Conservation (phyloP, 1,284 basidiomycete genomes). For the Malassezia slooffiae region DNA sequence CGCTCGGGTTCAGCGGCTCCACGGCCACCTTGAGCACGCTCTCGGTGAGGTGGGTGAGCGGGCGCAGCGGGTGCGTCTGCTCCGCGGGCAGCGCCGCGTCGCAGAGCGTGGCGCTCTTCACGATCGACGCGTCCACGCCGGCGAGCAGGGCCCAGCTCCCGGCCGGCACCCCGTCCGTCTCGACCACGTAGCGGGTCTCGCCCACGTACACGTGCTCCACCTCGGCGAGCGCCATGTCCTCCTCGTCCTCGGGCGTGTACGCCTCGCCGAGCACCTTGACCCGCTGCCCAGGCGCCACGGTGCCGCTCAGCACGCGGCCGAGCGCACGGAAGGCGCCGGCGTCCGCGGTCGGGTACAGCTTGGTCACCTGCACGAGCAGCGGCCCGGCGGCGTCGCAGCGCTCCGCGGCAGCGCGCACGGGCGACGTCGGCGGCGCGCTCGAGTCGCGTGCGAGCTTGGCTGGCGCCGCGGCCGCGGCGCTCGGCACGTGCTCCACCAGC, state of each 20-base stretch:
- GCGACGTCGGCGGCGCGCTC: slow-evolving; percentile 21
- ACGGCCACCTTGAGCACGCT: slow-evolving; percentile 98
- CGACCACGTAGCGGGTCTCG: slow-evolving; percentile 86
- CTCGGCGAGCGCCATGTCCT: slow-evolving; percentile 82
- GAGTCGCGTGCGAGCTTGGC: slow-evolving; percentile 55
- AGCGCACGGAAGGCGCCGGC: slow-evolving; percentile 91
- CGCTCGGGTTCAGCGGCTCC: slow-evolving; percentile 91
- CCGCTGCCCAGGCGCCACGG: slow-evolving; percentile 65
- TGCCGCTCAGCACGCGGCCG: slow-evolving; percentile 86
- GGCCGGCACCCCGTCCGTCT: slow-evolving; percentile 72
- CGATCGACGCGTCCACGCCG: slow-evolving; percentile 85
- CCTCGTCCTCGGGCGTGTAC: slow-evolving; percentile 93
- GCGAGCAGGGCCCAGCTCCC: slow-evolving; percentile 86
- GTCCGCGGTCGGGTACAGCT: slow-evolving; percentile 88
- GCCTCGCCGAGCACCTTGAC: slow-evolving; percentile 96
- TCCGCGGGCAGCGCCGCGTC: slow-evolving; percentile 49
- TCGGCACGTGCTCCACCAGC: slow-evolving; percentile 78
- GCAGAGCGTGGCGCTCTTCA: slow-evolving; percentile 78
- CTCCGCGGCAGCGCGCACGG: slow-evolving; percentile 61
- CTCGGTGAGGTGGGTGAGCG: slow-evolving; percentile 89
- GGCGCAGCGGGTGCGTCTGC: slow-evolving; percentile 84
- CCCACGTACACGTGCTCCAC: slow-evolving; percentile 80
- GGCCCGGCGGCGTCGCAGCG: slow-evolving; percentile 73
- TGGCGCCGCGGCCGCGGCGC: slow-evolving; percentile 61
- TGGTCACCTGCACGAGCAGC: slow-evolving; percentile 81